Conservation (phyloP, 2,329 filamentous ascomycete species). For the Microascus cirrosus region DNA sequence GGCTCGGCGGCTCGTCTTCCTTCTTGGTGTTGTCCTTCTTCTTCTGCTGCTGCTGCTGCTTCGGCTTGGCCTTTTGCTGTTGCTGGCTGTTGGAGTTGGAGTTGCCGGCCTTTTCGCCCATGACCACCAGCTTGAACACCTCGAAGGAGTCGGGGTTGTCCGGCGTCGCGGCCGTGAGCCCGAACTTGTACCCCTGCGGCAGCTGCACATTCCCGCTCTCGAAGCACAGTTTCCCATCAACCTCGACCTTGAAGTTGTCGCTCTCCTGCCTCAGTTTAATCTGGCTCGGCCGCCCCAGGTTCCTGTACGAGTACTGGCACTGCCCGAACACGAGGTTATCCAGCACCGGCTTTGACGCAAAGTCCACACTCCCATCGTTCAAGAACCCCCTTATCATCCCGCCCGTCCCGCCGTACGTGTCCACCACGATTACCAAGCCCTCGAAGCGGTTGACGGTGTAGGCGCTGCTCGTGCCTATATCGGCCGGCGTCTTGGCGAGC, state of each 20-base stretch:
- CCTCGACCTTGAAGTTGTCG: slow-evolving; percentile 59
- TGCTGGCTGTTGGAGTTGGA: slow-evolving; percentile 9
- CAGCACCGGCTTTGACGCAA: slow-evolving; percentile 61
- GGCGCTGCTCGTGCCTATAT: slow-evolving; percentile 62
- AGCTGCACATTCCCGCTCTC: slow-evolving; percentile 68
- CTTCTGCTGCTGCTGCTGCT: slow-evolving; percentile 20
- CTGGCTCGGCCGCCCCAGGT: slow-evolving; percentile 73
- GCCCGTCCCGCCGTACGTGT: slow-evolving; percentile 65
- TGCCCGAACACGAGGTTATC: slow-evolving; percentile 87
- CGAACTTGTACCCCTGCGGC: slow-evolving; percentile 72
- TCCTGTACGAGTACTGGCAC: slow-evolving; percentile 84
- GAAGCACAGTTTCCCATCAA: slow-evolving; percentile 78
- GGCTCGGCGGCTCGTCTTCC: slow-evolving; percentile 14
- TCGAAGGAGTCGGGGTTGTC: slow-evolving; percentile 94
- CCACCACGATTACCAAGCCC: slow-evolving; percentile 77
- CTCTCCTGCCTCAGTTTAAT: slow-evolving; percentile 60
- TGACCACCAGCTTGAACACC: slow-evolving; percentile 73
- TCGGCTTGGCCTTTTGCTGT: slow-evolving; percentile 15
- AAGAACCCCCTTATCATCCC: slow-evolving; percentile 86
- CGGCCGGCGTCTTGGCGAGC: slow-evolving; percentile 59
- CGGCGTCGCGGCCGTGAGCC: slow-evolving; percentile 76
- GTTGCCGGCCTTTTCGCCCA: slow-evolving; percentile 32
- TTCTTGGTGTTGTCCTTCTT: slow-evolving; percentile 9
- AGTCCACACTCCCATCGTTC: slow-evolving; percentile 81
- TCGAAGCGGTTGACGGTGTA: slow-evolving; percentile 82